Conservation (phyloP, 2,329 filamentous ascomycete species). For the Lasiodiplodia theobromae region DNA sequence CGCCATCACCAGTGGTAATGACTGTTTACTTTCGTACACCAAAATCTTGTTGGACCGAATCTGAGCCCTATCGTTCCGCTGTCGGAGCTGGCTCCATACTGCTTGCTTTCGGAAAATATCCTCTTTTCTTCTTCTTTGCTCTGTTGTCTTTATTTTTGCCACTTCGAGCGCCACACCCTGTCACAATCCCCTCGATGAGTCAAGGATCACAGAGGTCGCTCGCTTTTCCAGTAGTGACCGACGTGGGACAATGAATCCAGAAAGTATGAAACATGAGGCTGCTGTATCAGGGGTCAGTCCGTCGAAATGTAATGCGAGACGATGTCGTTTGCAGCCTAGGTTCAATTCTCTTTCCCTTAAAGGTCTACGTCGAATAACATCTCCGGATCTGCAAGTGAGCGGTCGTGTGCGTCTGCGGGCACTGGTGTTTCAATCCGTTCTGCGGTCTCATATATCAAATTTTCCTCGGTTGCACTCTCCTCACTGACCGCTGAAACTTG, state of each 20-base stretch:
- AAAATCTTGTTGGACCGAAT: neutral
- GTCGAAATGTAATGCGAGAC: neutral
- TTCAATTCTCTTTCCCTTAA: neutral
- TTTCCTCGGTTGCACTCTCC: neutral
- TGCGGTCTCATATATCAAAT: neutral
- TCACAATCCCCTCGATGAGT: neutral
- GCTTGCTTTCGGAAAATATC: neutral
- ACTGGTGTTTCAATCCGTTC: neutral
- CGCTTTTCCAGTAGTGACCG: neutral
- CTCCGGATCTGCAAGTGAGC: constrained; percentile 8
- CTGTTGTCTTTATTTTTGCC: neutral
- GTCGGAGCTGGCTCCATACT: neutral
- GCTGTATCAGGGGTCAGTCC: neutral
- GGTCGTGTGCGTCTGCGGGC: neutral
- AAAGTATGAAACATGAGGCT: constrained; percentile 8
- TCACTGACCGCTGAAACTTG: neutral
- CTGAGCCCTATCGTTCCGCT: neutral
- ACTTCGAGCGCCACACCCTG: neutral
- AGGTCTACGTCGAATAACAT: neutral
- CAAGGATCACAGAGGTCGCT: constrained; percentile 4
- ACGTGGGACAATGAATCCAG: neutral
- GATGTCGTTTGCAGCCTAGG: neutral
- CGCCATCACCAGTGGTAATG: neutral
- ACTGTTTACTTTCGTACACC: constrained; percentile 1
- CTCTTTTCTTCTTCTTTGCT: neutral